Evolutionary conservation across 805 yeast species (phyloP).

Genomic region (Lachancea nothofagi): DNA sequence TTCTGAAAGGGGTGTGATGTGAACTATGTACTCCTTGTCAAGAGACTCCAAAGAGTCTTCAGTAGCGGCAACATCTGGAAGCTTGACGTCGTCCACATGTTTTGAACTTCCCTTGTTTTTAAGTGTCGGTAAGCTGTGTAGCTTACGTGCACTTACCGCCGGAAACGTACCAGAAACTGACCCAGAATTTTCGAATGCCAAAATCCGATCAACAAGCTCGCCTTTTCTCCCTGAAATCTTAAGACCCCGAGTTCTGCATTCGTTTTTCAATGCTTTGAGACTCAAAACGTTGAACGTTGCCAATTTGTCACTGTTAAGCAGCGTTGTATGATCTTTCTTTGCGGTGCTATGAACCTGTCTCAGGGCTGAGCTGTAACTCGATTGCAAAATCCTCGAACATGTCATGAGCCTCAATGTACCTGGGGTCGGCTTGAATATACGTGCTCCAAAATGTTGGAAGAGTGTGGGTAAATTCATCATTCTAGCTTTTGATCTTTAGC

Average conservation of each 20-base stretch:
- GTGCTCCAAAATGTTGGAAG: not conserved
- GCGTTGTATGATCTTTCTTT: conserved; percentile 24
- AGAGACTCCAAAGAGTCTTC: conserved; percentile 31
- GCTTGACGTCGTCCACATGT: conserved; percentile 50
- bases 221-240: conserved; percentile 57
- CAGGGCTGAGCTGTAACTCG: not conserved
- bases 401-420: not conserved
- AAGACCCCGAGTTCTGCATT: conserved; percentile 55
- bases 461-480: not conserved
- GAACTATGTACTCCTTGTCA: conserved; percentile 42
- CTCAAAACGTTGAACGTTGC: conserved; percentile 39
- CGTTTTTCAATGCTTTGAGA: conserved; percentile 48
- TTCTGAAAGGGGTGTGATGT: conserved; percentile 42
- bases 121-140: conserved; percentile 11
- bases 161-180: not conserved
- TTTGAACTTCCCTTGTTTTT: conserved; percentile 52
- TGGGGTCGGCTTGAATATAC: not conserved
- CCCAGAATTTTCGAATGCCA: conserved; percentile 17
- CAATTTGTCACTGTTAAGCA: conserved; percentile 19
- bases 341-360: conserved; percentile 30
- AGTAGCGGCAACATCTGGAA: conserved; percentile 36
- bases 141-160: conserved; percentile 5
- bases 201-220: conserved; percentile 43
- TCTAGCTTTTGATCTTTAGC: too few species aligned
- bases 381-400: not conserved